These are phyloP conservation scores for Phoma herbarum DNA, from an alignment of 2,329 filamentous ascomycete genomes.

Conservation along the genomic window DNA sequence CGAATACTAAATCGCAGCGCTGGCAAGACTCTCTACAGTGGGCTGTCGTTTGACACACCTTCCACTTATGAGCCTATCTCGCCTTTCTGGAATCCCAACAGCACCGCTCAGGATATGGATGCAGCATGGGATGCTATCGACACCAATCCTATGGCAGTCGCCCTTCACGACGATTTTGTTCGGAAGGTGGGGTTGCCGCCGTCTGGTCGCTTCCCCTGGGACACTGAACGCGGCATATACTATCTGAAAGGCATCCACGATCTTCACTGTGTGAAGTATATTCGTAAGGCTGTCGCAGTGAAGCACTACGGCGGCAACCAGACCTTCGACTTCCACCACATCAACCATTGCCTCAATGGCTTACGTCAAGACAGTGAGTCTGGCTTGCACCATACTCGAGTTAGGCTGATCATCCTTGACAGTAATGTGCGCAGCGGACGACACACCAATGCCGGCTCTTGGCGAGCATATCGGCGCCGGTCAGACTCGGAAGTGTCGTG, in stretches of 20 bases:
- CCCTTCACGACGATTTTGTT: slow-evolving; percentile 42
- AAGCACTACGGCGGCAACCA: slow-evolving; percentile 36
- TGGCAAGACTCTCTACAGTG: slow-evolving; percentile 39
- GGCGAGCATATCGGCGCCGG: slow-evolving; percentile 37
- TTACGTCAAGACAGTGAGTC: slow-evolving; percentile 41
- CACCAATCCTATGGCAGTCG: slow-evolving; percentile 44
- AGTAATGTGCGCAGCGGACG: slow-evolving; percentile 48
- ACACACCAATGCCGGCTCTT: slow-evolving; percentile 47
- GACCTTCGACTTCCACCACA: slow-evolving; percentile 38
- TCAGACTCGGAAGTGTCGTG: slow-evolving; percentile 43
- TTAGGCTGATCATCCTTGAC: not conserved
- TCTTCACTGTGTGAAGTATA: slow-evolving; percentile 48
- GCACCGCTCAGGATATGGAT: slow-evolving; percentile 36
- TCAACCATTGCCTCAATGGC: slow-evolving; percentile 47
- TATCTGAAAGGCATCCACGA: slow-evolving; percentile 49
- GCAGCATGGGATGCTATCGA: slow-evolving; percentile 48
- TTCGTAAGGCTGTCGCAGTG: slow-evolving; percentile 46
- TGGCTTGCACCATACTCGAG: not conserved
- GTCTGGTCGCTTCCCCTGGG: slow-evolving; percentile 47
- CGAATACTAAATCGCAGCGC: slow-evolving; percentile 23
- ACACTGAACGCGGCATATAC: slow-evolving; percentile 47
- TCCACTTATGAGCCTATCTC: slow-evolving; percentile 39
- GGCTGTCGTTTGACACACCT: slow-evolving; percentile 40
- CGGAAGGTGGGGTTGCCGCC: slow-evolving; percentile 34
- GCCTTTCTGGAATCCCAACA: slow-evolving; percentile 45